phyloP scores from a whole-genome alignment of 345 rosid species.

The Salix udensis region DNA sequence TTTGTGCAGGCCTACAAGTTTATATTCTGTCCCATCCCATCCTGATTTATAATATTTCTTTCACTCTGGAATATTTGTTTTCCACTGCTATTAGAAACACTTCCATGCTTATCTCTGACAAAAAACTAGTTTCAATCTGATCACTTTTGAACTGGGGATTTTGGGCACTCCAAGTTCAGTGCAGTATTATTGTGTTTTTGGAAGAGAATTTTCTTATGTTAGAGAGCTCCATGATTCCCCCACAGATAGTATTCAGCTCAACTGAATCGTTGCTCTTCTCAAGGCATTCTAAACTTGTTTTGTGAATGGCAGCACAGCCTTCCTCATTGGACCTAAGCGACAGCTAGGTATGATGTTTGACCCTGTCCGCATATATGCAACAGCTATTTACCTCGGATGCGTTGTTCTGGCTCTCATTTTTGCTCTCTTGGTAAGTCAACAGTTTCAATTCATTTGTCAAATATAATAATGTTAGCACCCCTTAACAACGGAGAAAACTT shows the following conservation, averaged over 20 bases:
- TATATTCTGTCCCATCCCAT: background rate
- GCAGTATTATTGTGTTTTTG: background rate
- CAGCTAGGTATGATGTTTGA: constrained; percentile 92
- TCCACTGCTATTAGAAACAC: no score
- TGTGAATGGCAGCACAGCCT: constrained; percentile 87
- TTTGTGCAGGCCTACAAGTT: constrained; percentile 1
- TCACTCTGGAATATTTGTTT: no score
- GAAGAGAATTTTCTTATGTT: background rate
- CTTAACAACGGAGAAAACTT: background rate
- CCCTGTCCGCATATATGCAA: constrained; percentile 64
- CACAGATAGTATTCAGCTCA: background rate
- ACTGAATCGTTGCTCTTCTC: background rate
- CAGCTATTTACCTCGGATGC: constrained; percentile 66
- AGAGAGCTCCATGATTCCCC: background rate
- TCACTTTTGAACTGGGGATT: background rate
- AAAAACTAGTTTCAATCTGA: background rate
- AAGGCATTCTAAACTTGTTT: constrained; percentile 21
- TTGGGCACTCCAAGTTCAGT: background rate
- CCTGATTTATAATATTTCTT: background rate
- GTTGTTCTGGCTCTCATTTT: constrained; percentile 71
- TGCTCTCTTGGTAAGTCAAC: constrained; percentile 71
- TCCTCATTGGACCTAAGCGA: constrained; percentile 69
- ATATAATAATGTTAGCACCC: background rate
- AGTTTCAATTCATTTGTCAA: background rate
- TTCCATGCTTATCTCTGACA: background rate